Evolutionary conservation across 2,329 filamentous ascomycete genomes (phyloP).

Genomic region (Fusarium tricinctum): DNA sequence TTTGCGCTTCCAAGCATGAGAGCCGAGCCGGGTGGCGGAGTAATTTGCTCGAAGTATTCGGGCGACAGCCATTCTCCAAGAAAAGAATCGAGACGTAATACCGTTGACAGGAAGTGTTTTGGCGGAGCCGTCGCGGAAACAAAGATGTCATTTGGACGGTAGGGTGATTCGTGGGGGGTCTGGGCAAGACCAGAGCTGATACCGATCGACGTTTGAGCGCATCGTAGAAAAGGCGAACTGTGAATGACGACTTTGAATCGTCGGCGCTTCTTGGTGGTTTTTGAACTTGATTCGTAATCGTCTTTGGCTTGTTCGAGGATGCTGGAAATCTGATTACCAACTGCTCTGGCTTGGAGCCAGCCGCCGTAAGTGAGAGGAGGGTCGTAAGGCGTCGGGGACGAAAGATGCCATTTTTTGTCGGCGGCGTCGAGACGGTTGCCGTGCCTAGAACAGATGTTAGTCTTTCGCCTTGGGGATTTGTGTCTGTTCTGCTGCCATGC

Average conservation of each 20-base stretch:
- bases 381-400: slow-evolving; percentile 94
- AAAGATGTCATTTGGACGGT: slow-evolving; percentile 54
- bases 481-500: slow-evolving; percentile 17
- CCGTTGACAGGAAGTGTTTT: slow-evolving; percentile 65
- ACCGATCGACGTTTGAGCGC: slow-evolving; percentile 90
- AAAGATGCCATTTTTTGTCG: slow-evolving; percentile 94
- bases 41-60: slow-evolving; percentile 93
- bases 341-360: slow-evolving; percentile 86
- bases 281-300: slow-evolving; percentile 56
- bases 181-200: slow-evolving; percentile 88
- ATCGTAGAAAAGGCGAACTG: slow-evolving; percentile 93
- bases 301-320: slow-evolving; percentile 71
- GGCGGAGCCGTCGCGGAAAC: slow-evolving; percentile 52
- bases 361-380: slow-evolving; percentile 95
- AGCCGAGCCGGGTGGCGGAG: slow-evolving; percentile 85
- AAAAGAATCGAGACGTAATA: slow-evolving; percentile 89
- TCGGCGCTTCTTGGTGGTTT: slow-evolving; percentile 59
- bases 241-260: slow-evolving; percentile 88
- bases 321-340: slow-evolving; percentile 86
- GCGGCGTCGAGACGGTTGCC: slow-evolving; percentile 94
- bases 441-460: slow-evolving; percentile 69
- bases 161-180: slow-evolving; percentile 52
- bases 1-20: slow-evolving; percentile 93
- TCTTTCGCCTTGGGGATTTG: background rate
- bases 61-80: slow-evolving; percentile 96